A percentile compares a stretch with the other conserved stretches of the same genome.
Conservation (phyloP, 1,284 basidiomycete species). For the Microbotryum violaceum region DNA sequence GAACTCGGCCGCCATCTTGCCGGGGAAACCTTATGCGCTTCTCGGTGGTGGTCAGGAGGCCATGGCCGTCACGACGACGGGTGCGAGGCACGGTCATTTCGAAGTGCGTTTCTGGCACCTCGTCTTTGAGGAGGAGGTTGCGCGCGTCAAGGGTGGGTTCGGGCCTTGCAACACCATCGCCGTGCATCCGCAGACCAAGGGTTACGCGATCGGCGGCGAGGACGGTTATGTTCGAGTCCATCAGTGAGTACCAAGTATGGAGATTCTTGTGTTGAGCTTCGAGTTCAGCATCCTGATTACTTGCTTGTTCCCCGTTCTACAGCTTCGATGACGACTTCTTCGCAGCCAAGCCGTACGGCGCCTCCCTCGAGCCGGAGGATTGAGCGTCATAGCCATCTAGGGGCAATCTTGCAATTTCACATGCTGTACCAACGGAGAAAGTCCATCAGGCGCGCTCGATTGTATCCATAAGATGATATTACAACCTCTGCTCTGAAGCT, state of each 20-base stretch:
- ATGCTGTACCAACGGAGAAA: no score
- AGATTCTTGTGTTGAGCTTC: no score
- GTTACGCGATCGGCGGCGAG: constrained; percentile 91
- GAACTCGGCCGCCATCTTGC: constrained; percentile 85
- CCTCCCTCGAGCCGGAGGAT: constrained; percentile 27
- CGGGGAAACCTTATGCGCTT: constrained; percentile 64
- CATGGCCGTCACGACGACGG: constrained; percentile 95
- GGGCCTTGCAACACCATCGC: constrained; percentile 98
- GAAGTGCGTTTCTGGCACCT: constrained; percentile 99
- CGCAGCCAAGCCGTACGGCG: constrained; percentile 75
- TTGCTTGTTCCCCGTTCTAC: constrained; percentile 33
- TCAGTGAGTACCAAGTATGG: constrained; percentile 36
- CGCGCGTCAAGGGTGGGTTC: constrained; percentile 89
- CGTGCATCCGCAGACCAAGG: constrained; percentile 79
- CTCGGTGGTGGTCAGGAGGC: constrained; percentile 92
- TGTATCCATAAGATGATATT: no score
- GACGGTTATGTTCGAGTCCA: constrained; percentile 78
- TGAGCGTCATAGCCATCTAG: background rate
- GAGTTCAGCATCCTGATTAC: background rate
- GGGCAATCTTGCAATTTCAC: no score
- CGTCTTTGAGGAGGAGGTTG: constrained; percentile 95
- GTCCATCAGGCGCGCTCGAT: no score
- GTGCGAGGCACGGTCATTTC: constrained; percentile 88
- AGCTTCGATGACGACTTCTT: constrained; percentile 86
- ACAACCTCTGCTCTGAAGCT: no score